Conservation (phyloP, 2,329 filamentous ascomycete genomes). For the Cryoendolithus antarcticus region DNA sequence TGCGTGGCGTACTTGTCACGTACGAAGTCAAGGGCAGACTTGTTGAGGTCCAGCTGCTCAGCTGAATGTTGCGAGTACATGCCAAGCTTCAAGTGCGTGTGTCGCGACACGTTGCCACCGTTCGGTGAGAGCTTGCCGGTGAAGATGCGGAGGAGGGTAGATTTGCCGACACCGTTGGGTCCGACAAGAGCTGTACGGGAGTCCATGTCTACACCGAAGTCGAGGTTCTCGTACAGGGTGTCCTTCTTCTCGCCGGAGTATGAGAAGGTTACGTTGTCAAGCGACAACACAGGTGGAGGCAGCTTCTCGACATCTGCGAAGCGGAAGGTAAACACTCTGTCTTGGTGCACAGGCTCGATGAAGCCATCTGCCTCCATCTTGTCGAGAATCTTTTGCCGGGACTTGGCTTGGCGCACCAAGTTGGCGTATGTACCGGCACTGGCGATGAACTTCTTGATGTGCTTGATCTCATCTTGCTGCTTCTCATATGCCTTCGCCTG, state of each 20-base stretch:
- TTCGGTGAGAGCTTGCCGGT: constrained; percentile 87
- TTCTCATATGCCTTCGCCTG: constrained; percentile 99
- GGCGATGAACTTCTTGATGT: constrained; percentile 99
- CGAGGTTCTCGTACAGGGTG: constrained; percentile 90
- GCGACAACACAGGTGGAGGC: constrained; percentile 90
- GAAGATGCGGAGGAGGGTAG: constrained; percentile 89
- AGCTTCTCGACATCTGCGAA: constrained; percentile 99
- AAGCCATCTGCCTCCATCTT: constrained; percentile 99
- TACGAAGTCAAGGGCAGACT: constrained; percentile 94
- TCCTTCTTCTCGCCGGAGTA: constrained; percentile 85
- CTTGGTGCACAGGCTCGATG: constrained; percentile 76
- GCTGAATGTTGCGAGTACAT: constrained; percentile 98
- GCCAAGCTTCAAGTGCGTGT: constrained; percentile 97
- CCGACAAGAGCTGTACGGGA: constrained; percentile 93
- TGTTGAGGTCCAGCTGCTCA: constrained; percentile 95
- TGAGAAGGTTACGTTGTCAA: constrained; percentile 95
- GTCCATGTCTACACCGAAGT: constrained; percentile 99
- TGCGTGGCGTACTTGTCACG: constrained; percentile 84
- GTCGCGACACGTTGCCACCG: constrained; percentile 66
- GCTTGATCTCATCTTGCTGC: constrained; percentile 96
- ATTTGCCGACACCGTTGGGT: constrained; percentile 98
- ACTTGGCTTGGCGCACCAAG: constrained; percentile 97
- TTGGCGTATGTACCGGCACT: constrained; percentile 99
- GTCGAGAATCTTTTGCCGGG: constrained; percentile 97
- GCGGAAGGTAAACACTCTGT: constrained; percentile 91